Evolutionary conservation across 2,329 filamentous ascomycete genomes (phyloP).

Genomic region (Xylariaceae sp.): DNA sequence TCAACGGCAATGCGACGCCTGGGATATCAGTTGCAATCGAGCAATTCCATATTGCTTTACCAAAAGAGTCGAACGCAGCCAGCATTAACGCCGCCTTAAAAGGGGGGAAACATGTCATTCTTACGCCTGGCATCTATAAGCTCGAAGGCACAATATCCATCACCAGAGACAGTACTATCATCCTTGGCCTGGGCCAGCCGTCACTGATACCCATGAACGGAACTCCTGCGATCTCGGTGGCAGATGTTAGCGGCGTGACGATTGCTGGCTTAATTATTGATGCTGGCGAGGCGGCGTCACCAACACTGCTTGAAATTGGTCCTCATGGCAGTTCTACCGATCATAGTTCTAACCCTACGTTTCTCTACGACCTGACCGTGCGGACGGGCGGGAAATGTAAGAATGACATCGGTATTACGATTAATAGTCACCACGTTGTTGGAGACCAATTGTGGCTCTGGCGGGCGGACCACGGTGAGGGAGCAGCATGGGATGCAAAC

Average conservation of each 20-base stretch:
- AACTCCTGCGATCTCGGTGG: constrained; percentile 23
- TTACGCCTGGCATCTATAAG: constrained; percentile 31
- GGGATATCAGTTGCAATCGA: constrained; percentile 28
- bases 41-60: constrained; percentile 27
- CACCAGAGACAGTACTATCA: constrained; percentile 23
- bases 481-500: constrained; percentile 29
- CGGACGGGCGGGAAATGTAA: constrained; percentile 26
- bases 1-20: constrained; percentile 19
- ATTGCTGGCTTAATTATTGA: constrained; percentile 32
- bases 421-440: constrained; percentile 30
- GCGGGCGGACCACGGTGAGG: constrained; percentile 32
- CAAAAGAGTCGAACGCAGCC: constrained; percentile 19
- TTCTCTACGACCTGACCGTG: constrained; percentile 32
- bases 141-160: constrained; percentile 27
- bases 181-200: constrained; percentile 30
- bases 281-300: constrained; percentile 25
- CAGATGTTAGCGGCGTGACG: constrained; percentile 30
- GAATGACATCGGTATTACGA: constrained; percentile 28
- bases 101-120: constrained; percentile 29
- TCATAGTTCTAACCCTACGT: constrained; percentile 28
- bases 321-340: constrained; percentile 19
- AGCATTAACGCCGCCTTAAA: constrained; percentile 27
- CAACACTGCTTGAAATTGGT: constrained; percentile 28
- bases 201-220: constrained; percentile 29
- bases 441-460: constrained; percentile 33